Base-by-base conservation (phyloP, 2,329 filamentous ascomycete species). In the Moelleriella libera region DNA sequence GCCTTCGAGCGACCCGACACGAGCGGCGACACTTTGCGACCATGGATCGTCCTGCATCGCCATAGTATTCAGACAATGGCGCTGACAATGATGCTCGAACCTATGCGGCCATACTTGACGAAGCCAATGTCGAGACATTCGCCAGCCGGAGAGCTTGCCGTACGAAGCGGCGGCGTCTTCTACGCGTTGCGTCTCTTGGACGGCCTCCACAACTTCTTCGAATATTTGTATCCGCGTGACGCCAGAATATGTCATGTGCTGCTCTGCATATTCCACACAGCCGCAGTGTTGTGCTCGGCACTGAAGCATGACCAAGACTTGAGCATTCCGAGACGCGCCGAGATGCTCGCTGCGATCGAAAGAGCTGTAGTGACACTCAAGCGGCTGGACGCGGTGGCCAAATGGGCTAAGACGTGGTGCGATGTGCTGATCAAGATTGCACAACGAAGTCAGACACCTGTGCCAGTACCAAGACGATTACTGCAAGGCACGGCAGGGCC, bases 251-350 rank as follows among this genome's bases (percentile, higher is more conserved):
- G 74, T 51, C 65, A 71, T 46, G 66, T 71, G 5, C 59, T 71
- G 0, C 76, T 75, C 48, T 62, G 63, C 42, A 67, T 74, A 32
- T 76, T 76, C 44, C 71, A 76, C 50, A 72, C 69, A 0, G 66
- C 71, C 1, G 69, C 72, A 0, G 60, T 72, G 14, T 55, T 75
- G 5, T 75, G 70, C 58, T 75, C 72, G 0, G 68, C 71, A 3
- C 59, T 76, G 6, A 63, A 74, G 5, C 72, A 76, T 49, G 73
- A 76, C 49, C 55, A 59, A n/a, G 60, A 68, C 31, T 52, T 56
- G 14, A 60, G 56, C 10, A 58, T 75, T 3, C 64, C 66, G 5
- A 62, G 61, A 10, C 66, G 68, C 10, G 58, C 66, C 2, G 63
- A 68, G 12, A 60, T 71, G 12, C 53, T 69, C 28, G 50, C 62